Evolutionary conservation across 2,329 filamentous ascomycete species (phyloP).

Genomic region (Colletotrichum viniferum): DNA sequence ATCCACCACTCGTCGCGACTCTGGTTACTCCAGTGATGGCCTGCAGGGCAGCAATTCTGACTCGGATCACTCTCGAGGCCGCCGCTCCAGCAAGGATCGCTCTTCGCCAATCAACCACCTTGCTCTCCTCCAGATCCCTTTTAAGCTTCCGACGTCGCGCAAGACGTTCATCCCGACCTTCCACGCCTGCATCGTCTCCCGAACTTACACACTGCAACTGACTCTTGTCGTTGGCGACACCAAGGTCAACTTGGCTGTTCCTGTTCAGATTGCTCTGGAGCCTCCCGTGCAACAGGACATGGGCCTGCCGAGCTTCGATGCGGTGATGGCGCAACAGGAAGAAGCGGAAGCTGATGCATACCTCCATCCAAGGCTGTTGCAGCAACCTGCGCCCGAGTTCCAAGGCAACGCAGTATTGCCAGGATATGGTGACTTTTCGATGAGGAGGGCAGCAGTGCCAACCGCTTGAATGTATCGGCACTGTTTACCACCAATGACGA

Average conservation of each 20-base stretch:
- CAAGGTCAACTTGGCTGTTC: slow-evolving; percentile 50
- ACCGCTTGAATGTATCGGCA: background rate
- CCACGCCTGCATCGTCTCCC: slow-evolving; percentile 61
- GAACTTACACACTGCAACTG: slow-evolving; percentile 57
- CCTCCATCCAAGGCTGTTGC: slow-evolving; percentile 44
- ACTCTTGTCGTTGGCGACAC: slow-evolving; percentile 46
- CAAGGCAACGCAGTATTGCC: slow-evolving; percentile 40
- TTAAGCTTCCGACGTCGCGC: slow-evolving; percentile 50
- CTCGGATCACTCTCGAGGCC: slow-evolving; percentile 30
- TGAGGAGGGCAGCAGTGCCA: background rate
- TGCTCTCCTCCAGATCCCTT: slow-evolving; percentile 49
- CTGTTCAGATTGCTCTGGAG: slow-evolving; percentile 56
- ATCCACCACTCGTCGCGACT: slow-evolving; percentile 48
- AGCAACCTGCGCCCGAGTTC: slow-evolving; percentile 35
- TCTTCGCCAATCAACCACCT: slow-evolving; percentile 42
- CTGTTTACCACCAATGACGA: background rate
- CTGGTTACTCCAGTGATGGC: slow-evolving; percentile 55
- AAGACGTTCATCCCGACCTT: slow-evolving; percentile 61
- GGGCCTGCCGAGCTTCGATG: slow-evolving; percentile 55
- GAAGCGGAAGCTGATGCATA: slow-evolving; percentile 48
- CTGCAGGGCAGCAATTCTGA: slow-evolving; percentile 38
- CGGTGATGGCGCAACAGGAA: slow-evolving; percentile 43
- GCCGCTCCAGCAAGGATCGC: slow-evolving; percentile 2
- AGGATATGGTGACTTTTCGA: slow-evolving; percentile 38
- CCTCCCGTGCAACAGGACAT: slow-evolving; percentile 27